Evolutionary conservation across 176 grass and related monocot genomes (phyloP).

Genomic region (Avena eriantha): DNA sequence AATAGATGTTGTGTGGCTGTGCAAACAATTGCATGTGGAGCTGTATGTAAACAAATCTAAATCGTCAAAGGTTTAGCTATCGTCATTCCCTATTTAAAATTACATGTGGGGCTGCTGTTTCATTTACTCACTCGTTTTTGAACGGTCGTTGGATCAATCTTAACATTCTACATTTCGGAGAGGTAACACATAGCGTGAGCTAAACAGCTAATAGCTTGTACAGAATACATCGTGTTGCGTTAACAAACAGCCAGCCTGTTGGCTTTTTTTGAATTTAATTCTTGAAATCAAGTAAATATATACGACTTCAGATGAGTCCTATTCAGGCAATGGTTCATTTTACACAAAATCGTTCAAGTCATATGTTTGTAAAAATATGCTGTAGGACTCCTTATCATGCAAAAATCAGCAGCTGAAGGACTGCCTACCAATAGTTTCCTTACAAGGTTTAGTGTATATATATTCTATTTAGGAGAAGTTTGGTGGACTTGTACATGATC

Average conservation of each 20-base stretch:
- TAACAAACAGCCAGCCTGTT: not conserved
- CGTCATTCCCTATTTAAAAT: slow-evolving; percentile 44
- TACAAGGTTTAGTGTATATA: not conserved
- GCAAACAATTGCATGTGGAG: slow-evolving; percentile 28
- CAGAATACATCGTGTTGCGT: not conserved
- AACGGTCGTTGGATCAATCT: not conserved
- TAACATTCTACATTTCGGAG: not conserved
- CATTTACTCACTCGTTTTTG: slow-evolving; percentile 16
- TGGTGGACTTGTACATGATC: not conserved
- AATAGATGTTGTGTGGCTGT: slow-evolving; percentile 44
- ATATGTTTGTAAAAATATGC: not conserved
- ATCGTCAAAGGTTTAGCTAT: slow-evolving; percentile 40
- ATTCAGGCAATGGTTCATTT: not conserved
- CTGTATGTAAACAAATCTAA: slow-evolving; percentile 24
- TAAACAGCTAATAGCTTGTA: not conserved
- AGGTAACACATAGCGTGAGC: not conserved
- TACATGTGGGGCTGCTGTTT: slow-evolving; percentile 38
- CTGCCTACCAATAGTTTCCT: not conserved
- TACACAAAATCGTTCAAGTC: not conserved
- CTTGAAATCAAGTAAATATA: not conserved
- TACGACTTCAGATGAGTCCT: not conserved
- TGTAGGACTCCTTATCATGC: not conserved
- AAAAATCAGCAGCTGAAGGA: not conserved
- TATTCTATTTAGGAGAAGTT: slow-evolving; percentile 10
- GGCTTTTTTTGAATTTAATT: not conserved